Conservation (phyloP, 2,329 filamentous ascomycete species). For the Cladophialophora carrionii region DNA sequence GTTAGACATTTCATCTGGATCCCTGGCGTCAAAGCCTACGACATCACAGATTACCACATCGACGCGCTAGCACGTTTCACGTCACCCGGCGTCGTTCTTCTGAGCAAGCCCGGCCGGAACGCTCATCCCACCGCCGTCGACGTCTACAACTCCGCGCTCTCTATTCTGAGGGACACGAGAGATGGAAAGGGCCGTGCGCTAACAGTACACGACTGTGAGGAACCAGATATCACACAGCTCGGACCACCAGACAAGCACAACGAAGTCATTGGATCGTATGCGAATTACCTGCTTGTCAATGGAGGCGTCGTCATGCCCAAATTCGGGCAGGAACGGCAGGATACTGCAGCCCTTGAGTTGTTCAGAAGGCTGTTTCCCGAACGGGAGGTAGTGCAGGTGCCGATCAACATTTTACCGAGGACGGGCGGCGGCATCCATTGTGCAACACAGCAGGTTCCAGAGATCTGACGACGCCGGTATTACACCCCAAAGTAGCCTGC, state of each 20-base stretch:
- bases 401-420: conserved; percentile 40
- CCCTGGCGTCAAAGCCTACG: conserved; percentile 40
- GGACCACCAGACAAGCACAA: conserved; percentile 17
- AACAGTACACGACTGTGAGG: conserved; percentile 39
- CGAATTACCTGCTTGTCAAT: conserved; percentile 43
- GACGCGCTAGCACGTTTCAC: conserved; percentile 42
- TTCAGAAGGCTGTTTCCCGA: conserved; percentile 39
- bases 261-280: conserved; percentile 39
- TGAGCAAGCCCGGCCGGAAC: conserved; percentile 38
- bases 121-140: conserved; percentile 37
- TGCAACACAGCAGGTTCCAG: conserved; percentile 42
- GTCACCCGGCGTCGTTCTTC: conserved; percentile 40
- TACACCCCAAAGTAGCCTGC: not conserved
- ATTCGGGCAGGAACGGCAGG: conserved; percentile 39
- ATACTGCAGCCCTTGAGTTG: conserved; percentile 38
- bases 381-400: conserved; percentile 40
- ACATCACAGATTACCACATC: conserved; percentile 45
- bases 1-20: conserved; percentile 44
- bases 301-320: conserved; percentile 40
- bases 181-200: conserved; percentile 40
- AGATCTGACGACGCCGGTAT: not conserved
- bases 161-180: conserved; percentile 32
- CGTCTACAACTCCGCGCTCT: conserved; percentile 39
- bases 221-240: conserved; percentile 36
- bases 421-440: conserved; percentile 43